Conservation (phyloP, 2,329 filamentous ascomycete species). For the Pseudopyrenochaeta lycopersici region DNA sequence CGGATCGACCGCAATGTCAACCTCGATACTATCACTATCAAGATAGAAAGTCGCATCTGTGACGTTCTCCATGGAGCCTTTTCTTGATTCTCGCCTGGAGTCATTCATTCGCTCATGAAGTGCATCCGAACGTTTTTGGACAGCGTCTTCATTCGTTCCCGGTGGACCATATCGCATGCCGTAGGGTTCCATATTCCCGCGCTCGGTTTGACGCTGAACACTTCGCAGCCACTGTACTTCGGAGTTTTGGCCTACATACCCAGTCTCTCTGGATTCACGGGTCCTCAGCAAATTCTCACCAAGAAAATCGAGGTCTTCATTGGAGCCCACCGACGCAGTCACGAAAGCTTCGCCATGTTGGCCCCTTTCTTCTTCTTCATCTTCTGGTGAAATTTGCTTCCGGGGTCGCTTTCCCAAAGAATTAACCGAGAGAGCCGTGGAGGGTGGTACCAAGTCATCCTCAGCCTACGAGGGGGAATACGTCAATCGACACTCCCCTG, state of each 20-base stretch:
- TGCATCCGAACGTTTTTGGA: conserved; percentile 22
- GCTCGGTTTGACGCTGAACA: conserved; percentile 32
- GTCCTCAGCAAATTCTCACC: conserved; percentile 42
- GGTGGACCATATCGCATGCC: conserved; percentile 29
- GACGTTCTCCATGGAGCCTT: conserved; percentile 22
- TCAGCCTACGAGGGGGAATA: conserved; percentile 17
- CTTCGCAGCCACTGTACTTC: conserved; percentile 46
- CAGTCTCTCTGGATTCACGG: conserved; percentile 40
- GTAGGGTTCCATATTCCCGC: conserved; percentile 9
- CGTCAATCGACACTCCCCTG: not conserved
- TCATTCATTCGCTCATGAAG: conserved; percentile 21
- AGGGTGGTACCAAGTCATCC: conserved; percentile 22
- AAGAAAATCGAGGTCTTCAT: conserved; percentile 39
- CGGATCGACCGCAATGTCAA: conserved; percentile 37
- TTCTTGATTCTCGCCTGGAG: conserved; percentile 8
- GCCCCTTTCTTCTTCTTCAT: not conserved
- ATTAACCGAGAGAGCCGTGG: not conserved
- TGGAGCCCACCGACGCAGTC: conserved; percentile 35
- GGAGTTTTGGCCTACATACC: conserved; percentile 45
- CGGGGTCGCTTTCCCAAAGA: conserved; percentile 28
- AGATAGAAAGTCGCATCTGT: conserved; percentile 46
- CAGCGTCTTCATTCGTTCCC: conserved; percentile 16
- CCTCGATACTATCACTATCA: conserved; percentile 38
- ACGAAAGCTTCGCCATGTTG: conserved; percentile 29
- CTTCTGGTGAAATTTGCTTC: not conserved